Evolutionary conservation across 163 green algal species (phyloP).

Genomic region (Scenedesmus sp.): DNA sequence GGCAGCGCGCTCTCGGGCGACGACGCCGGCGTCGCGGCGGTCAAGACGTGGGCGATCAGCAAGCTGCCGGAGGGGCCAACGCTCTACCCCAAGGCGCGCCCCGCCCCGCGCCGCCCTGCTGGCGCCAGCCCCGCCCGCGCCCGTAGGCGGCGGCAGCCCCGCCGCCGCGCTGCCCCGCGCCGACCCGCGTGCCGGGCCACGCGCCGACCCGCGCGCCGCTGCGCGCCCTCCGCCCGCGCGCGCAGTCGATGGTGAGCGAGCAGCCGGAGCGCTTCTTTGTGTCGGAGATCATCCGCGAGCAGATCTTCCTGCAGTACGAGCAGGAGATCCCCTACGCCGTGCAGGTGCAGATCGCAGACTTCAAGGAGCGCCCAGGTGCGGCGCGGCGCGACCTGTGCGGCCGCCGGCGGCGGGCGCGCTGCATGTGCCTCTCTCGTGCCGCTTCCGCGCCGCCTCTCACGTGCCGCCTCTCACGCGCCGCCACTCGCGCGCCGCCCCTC

Average conservation of each 20-base stretch:
- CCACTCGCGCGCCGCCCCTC: no score
- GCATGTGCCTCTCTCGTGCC: no score
- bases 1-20: slow-evolving; percentile 56
- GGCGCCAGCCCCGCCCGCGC: no score
- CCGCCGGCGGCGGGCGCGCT: no score
- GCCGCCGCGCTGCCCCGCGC: no score
- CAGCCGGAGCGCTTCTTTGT: slow-evolving; percentile 91
- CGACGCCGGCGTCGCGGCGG: slow-evolving; percentile 46
- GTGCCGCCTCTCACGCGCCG: no score
- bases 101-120: no score
- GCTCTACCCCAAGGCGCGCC: slow-evolving; percentile 84
- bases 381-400: no score
- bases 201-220: no score
- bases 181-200: no score
- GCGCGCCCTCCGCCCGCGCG: neutral
- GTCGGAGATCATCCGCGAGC: slow-evolving; percentile 94
- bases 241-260: slow-evolving; percentile 74
- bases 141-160: no score
- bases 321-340: slow-evolving; percentile 92
- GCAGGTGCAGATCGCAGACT: slow-evolving; percentile 88
- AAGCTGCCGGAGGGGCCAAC: slow-evolving; percentile 82
- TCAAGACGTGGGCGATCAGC: slow-evolving; percentile 74
- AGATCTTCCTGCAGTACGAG: slow-evolving; percentile 93
- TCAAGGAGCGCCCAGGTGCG: slow-evolving; percentile 76
- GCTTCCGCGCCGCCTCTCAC: no score